Base-by-base conservation (phyloP, 306 rosid genomes). In the Quercus agrifolia region DNA sequence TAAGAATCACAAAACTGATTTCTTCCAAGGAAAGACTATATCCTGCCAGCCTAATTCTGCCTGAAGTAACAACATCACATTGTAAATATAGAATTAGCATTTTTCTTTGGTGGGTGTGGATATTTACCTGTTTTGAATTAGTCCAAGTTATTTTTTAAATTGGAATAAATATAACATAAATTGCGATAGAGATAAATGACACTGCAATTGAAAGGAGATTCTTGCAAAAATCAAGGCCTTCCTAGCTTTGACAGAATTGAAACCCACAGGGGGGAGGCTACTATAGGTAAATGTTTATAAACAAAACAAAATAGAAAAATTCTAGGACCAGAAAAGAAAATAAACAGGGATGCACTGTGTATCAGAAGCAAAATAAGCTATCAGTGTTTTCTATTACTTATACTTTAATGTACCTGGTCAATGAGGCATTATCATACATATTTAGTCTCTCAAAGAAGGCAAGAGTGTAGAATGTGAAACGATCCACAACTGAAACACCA, bases 401-500 rank as follows among this genome's bases (percentile, higher is more conserved):
- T 55, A 68, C 62, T 56, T 74, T 2, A 33, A 72, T 33, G 20
- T 83, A 95, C 99, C 98, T 91, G 93, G 86, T 93, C 83, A 95
- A 79, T 21, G 99, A 95, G 82, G 97, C 93, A 83, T 95, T 91
- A 83, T 90, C 97, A 81, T 91, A 90, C 92, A 95, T 93, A 86
- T 92, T 95, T 74, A 95, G 89, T 82, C 79, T 89, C 92, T 95
- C 98, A 79, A 95, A 95, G 87, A 95, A 93, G 64, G 94, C 92
- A 51, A 93, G 97, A 3, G 99, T 93, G 89, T 91, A 95, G 81
- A 80, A 95, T 14, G 99, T 95, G 80, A 93, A 93, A 78, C 99
- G 98, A 78, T 95, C 99, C 38, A 95, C 98, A 76, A 95, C 99
- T 28, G 98, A 93, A 70, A 95, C 99, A 59, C 99, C 98, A 81